Evolutionary conservation across 1,284 basidiomycete genomes (phyloP).

Genomic region (Apiotrichum porosum): DNA sequence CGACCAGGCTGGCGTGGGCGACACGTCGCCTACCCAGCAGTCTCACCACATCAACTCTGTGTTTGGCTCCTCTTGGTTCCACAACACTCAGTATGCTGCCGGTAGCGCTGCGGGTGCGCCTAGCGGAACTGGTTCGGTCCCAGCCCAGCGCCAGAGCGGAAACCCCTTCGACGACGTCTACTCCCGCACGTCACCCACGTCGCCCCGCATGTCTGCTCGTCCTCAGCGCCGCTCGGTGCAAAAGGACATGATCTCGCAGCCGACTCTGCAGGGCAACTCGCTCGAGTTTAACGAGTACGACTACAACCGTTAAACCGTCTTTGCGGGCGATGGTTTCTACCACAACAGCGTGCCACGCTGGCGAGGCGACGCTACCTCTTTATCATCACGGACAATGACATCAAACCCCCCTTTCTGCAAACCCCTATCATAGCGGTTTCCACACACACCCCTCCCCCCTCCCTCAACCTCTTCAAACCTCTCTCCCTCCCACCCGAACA

Average conservation of each 20-base stretch:
- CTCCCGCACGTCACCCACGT: slow-evolving; percentile 13
- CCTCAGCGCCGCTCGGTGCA: slow-evolving; percentile 30
- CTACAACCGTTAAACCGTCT: slow-evolving; percentile 1
- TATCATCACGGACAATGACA: slow-evolving; percentile 4
- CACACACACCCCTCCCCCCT: background rate
- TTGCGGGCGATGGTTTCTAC: too few species aligned
- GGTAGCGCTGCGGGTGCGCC: background rate
- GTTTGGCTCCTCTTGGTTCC: slow-evolving; percentile 26
- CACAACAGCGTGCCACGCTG: too few species aligned
- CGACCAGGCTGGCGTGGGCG: slow-evolving; percentile 11
- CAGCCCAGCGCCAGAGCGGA: slow-evolving; percentile 11
- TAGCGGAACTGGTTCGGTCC: too few species aligned
- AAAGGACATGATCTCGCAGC: slow-evolving; percentile 47
- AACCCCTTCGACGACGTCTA: slow-evolving; percentile 49
- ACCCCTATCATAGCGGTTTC: too few species aligned
- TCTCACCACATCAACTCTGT: slow-evolving; percentile 30
- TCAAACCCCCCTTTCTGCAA: background rate
- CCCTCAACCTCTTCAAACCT: background rate
- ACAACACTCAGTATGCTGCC: slow-evolving; percentile 5
- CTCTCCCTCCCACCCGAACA: background rate
- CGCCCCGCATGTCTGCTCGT: slow-evolving; percentile 12
- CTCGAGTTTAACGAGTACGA: slow-evolving; percentile 46
- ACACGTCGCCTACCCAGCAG: slow-evolving; percentile 9
- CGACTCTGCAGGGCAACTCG: slow-evolving; percentile 46
- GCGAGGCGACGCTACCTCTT: slow-evolving; percentile 1